Evolutionary conservation across 2,329 filamentous ascomycete genomes (phyloP), one percentile per base, ranked within the genome.

Genomic region (Ophidiomyces ophidiicola): DNA sequence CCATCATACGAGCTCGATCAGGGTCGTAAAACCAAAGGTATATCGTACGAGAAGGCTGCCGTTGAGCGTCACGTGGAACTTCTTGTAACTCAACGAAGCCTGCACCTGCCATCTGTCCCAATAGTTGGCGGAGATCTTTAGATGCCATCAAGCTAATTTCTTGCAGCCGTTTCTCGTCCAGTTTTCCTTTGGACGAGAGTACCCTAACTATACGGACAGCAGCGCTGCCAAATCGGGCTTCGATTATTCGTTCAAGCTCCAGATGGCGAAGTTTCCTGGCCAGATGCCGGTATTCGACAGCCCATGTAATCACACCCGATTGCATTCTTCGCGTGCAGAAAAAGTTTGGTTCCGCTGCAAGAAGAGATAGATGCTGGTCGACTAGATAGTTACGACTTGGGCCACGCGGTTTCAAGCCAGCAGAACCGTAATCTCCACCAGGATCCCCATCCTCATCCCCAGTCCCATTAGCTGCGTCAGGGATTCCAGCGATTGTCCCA

Each of bases 81-180:
- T 98, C 90, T 58, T 98, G 90, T 4, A 93, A 76, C 49, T 96
- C 85, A 8, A 94, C 76, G 44, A 90, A 79, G 1, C 90, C 88
- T 12, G 78, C 77, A 57, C 85, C 78, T 50, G 93, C 83, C 71
- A 98, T 82, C 45, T 79, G 76, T 10, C 83, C 79, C 60, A 96
- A 79, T 46, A 86, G 81, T 42, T 80, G 77, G 32, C 90, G 83
- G 17, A 96, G 76, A 38, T 94, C 84, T 42, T 80, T 78, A 51
- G 88, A 83, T 42, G 81, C 80, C 67, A 94, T 80, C 44, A 98
- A 73, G 38, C 82, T 82, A 41, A 86, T 71, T 35, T 78, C 78
- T 25, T 82, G 81, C 8, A 94, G 70, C 44, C 82, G 79, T 60
- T 92, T 93, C 60, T 98, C 90, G 49, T 96, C 88, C n/a, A 96